Conservation (phyloP, 768 basidiomycete genomes). For the Dioszegia aurantiaca region DNA sequence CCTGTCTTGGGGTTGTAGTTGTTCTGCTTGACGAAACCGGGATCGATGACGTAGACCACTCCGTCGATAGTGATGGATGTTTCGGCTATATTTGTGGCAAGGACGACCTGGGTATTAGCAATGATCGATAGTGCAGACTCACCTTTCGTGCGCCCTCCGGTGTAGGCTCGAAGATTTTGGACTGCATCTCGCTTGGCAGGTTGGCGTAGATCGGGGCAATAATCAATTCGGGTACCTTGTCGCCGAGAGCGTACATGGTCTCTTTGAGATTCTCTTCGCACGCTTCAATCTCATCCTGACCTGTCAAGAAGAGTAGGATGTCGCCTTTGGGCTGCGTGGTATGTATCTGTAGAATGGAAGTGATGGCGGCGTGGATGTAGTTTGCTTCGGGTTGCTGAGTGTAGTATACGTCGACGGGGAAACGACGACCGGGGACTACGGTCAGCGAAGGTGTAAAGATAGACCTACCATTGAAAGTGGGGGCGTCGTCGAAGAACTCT, state of each 20-base stretch:
- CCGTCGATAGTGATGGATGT: constrained; percentile 99
- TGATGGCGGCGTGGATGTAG: constrained; percentile 96
- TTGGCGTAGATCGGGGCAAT: constrained; percentile 98
- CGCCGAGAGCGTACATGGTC: constrained; percentile 88
- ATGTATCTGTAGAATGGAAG: constrained; percentile 98
- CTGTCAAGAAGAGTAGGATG: constrained; percentile 94
- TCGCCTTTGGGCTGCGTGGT: constrained; percentile 98
- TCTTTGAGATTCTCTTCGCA: constrained; percentile 94
- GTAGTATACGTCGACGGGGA: constrained; percentile 97
- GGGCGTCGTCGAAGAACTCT: constrained; percentile 93
- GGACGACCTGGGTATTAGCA: constrained; percentile 61
- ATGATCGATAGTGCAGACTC: constrained; percentile 3
- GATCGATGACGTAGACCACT: constrained; percentile 98
- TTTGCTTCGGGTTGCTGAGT: constrained; percentile 99
- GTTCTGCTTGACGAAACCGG: constrained; percentile 99
- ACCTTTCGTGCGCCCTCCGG: constrained; percentile 88
- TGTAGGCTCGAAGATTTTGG: constrained; percentile 98
- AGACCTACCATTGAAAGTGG: constrained; percentile 79
- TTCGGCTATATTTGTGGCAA: constrained; percentile 99
- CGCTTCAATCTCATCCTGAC: constrained; percentile 98
- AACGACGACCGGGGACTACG: constrained; percentile 88
- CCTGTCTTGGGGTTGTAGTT: constrained; percentile 97
- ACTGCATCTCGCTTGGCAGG: constrained; percentile 98
- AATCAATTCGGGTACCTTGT: constrained; percentile 90
- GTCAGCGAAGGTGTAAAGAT: constrained; percentile 47